phyloP scores from a whole-genome alignment of 371 early-diverging fungal genomes.

The Mortierella sp. region DNA sequence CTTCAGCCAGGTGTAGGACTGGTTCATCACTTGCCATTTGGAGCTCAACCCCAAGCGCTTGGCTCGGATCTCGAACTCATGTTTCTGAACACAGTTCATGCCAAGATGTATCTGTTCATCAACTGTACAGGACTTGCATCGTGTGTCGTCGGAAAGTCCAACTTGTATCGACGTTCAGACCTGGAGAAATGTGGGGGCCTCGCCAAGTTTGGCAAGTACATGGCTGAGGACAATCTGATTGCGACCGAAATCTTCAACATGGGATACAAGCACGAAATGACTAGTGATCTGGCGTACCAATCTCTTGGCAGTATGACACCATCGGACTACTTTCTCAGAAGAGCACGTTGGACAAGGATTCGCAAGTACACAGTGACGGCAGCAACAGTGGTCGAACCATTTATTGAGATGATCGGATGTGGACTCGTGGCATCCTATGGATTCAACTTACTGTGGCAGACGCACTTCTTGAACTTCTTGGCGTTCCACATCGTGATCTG shows the following conservation, averaged over 20 bases:
- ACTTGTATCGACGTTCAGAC: conserved; percentile 87
- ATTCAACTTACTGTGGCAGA: conserved; percentile 60
- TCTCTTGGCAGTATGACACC: conserved; percentile 78
- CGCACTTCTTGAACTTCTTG: conserved; percentile 63
- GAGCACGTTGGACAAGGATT: conserved; percentile 92
- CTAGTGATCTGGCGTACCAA: conserved; percentile 88
- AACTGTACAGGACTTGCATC: conserved; percentile 85
- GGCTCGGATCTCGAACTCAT: conserved; percentile 88
- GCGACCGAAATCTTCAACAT: conserved; percentile 86
- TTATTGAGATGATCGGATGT: conserved; percentile 88
- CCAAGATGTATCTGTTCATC: conserved; percentile 93
- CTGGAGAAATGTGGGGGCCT: conserved; percentile 87
- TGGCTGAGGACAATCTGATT: conserved; percentile 96
- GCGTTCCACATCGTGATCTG: conserved; percentile 76
- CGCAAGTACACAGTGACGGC: conserved; percentile 90
- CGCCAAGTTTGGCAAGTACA: conserved; percentile 83
- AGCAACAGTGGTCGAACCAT: conserved; percentile 90
- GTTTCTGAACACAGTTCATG: conserved; percentile 91
- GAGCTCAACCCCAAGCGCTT: conserved; percentile 75
- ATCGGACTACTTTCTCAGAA: conserved; percentile 80
- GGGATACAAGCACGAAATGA: conserved; percentile 87
- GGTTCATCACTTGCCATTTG: conserved; percentile 93
- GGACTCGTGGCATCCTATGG: conserved; percentile 79
- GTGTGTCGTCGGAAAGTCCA: conserved; percentile 95
- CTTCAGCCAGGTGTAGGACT: conserved; percentile 82